Evolutionary conservation across 352 stramenopile genomes (phyloP).

Genomic region (Pythium brassicae): DNA sequence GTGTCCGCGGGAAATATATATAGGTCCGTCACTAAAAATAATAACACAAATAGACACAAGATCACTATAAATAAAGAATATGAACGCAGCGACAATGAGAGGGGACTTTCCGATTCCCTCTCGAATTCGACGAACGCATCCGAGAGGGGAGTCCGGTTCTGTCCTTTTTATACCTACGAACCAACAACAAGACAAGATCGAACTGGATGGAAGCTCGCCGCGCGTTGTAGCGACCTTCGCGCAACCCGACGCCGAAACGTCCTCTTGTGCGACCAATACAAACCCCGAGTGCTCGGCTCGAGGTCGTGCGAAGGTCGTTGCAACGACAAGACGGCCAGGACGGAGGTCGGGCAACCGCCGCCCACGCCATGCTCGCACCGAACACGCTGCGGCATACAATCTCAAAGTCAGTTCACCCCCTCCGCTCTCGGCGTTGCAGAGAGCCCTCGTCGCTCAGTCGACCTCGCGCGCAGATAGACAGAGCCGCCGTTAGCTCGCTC

Average conservation of each 20-base stretch:
- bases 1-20: too few relatives aligned
- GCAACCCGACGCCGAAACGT: constrained; percentile 14
- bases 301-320: constrained; percentile 17
- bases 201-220: constrained; percentile 11
- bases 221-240: constrained; percentile 15
- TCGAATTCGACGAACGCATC: neutral
- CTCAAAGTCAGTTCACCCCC: neutral
- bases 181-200: constrained; percentile 5
- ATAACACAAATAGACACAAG: too few relatives aligned
- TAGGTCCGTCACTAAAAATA: too few relatives aligned
- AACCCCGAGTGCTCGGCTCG: constrained; percentile 10
- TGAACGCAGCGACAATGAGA: too few relatives aligned
- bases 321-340: constrained; percentile 7
- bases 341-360: constrained; percentile 3
- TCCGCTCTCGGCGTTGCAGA: neutral
- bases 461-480: neutral
- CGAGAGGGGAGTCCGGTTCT: neutral
- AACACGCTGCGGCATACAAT: neutral
- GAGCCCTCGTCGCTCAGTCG: neutral
- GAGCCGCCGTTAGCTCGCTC: constrained; percentile 4
- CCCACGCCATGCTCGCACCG: neutral
- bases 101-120: neutral
- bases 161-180: constrained; percentile 3
- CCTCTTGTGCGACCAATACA: neutral
- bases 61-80: too few relatives aligned